phyloP scores from a whole-genome alignment of 306 rosid genomes.

The Prunus padus region DNA sequence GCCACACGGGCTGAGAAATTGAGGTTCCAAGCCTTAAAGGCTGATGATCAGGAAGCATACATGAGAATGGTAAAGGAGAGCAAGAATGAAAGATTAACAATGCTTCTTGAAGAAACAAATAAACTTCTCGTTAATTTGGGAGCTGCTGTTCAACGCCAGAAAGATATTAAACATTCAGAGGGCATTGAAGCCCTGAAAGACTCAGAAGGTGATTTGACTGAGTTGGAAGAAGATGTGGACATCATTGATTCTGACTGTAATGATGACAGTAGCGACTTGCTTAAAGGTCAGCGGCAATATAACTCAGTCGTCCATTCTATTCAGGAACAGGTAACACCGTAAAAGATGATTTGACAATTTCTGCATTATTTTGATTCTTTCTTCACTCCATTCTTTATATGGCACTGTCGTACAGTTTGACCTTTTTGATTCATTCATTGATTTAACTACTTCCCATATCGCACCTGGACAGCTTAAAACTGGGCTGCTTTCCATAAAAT shows the following conservation, averaged over 20 bases:
- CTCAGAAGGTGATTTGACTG: constrained; percentile 74
- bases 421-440: not conserved
- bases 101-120: constrained; percentile 96
- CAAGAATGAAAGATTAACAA: constrained; percentile 89
- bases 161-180: constrained; percentile 70
- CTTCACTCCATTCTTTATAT: not conserved
- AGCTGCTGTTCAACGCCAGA: constrained; percentile 99
- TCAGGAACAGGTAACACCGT: constrained; percentile 70
- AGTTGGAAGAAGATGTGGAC: constrained; percentile 81
- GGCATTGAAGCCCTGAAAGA: constrained; percentile 78
- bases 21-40: constrained; percentile 96
- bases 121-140: constrained; percentile 94
- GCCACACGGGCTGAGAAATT: constrained; percentile 94
- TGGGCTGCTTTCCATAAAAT: not conserved
- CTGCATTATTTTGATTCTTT: not conserved
- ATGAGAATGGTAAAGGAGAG: constrained; percentile 99
- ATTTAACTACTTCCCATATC: not conserved
- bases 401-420: not conserved
- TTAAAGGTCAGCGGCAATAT: constrained; percentile 98
- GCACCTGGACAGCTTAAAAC: not conserved
- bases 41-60: constrained; percentile 99
- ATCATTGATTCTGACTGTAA: constrained; percentile 67
- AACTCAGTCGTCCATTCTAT: constrained; percentile 95
- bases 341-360: constrained; percentile 8
- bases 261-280: constrained; percentile 81